Base-by-base conservation (phyloP, 345 rosid species). In the Erysimum cheiranthoides region DNA sequence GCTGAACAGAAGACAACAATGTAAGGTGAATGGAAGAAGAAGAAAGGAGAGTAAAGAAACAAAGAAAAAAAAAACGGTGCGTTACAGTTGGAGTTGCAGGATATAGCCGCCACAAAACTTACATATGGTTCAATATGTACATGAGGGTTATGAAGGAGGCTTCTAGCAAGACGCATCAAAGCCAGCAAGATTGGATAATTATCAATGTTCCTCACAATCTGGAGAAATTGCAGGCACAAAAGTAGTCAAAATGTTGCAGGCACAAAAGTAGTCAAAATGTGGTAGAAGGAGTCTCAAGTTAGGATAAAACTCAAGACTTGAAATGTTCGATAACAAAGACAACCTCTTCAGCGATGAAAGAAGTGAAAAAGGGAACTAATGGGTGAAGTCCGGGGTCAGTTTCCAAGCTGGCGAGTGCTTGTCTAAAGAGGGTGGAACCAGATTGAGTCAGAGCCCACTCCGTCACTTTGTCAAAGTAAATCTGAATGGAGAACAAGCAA, bases 71-170 rank as follows among this genome's bases (percentile, higher is more conserved):
- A 14, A 18, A 5, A n/a, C n/a, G n/a, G 9, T 16, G 59, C 4
- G 47, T 17, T 58, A 25, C 66, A 45, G 34, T n/a, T 27, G 47
- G 40, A 47, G 57, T 34, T 54, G 31, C 72, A 47, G 32, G 4
- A 51, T 10, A 63, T 17, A 18, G 50, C 58, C 4, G 50, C 58
- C 3, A 68, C 66, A 16, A 61, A 42, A 85, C 97, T 85, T 86
- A 93, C 98, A 68, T 90, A 90, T 75, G 92, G 93, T 70, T 93
- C 98, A 61, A 93, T 73, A 78, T 93, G 92, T 61, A 93, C 45
- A 71, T 90, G 88, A 6, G 91, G 88, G 82, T 93, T 93, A 74
- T 85, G 87, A 81, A 86, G 84, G 81, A 93, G 89, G 81, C 93
- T 91, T 70, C 82, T 77, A 38, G 85, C 84, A 61, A 89, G 73